phyloP scores from a whole-genome alignment of 371 early-diverging fungal species.

The Blakeslea trispora region DNA sequence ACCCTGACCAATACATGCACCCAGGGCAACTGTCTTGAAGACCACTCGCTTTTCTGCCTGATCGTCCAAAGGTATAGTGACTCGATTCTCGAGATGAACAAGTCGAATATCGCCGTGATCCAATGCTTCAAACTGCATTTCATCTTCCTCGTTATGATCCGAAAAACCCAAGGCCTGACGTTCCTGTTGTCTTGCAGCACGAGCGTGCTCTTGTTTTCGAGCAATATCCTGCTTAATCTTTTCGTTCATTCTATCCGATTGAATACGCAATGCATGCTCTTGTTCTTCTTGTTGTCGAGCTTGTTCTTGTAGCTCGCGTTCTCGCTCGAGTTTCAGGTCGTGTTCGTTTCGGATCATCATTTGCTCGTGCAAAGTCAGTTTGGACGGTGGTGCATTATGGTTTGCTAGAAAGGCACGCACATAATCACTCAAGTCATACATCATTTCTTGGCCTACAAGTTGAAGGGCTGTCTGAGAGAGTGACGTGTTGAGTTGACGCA shows the following conservation, averaged over 20 bases:
- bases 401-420: slow-evolving; percentile 67
- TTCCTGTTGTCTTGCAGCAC: slow-evolving; percentile 30
- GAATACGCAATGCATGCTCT: slow-evolving; percentile 50
- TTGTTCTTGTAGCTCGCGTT: slow-evolving; percentile 43
- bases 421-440: slow-evolving; percentile 69
- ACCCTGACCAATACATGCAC: slow-evolving; percentile 44
- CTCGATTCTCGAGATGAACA: slow-evolving; percentile 52
- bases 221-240: slow-evolving; percentile 61
- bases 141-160: slow-evolving; percentile 33
- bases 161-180: slow-evolving; percentile 40
- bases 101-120: slow-evolving; percentile 44
- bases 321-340: slow-evolving; percentile 49
- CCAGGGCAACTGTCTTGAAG: slow-evolving; percentile 46
- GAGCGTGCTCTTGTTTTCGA: slow-evolving; percentile 46
- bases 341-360: slow-evolving; percentile 64
- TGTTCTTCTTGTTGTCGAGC: slow-evolving; percentile 41
- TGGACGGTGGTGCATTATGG: slow-evolving; percentile 59
- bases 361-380: slow-evolving; percentile 60
- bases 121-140: slow-evolving; percentile 27
- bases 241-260: slow-evolving; percentile 56
- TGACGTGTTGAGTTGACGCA: slow-evolving; percentile 46
- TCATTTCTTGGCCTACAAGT: slow-evolving; percentile 73
- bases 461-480: slow-evolving; percentile 48
- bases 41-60: slow-evolving; percentile 23
- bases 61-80: slow-evolving; percentile 38